Evolutionary conservation across 2,329 filamentous ascomycete species (phyloP).

Genomic region (Fusarium setosum): DNA sequence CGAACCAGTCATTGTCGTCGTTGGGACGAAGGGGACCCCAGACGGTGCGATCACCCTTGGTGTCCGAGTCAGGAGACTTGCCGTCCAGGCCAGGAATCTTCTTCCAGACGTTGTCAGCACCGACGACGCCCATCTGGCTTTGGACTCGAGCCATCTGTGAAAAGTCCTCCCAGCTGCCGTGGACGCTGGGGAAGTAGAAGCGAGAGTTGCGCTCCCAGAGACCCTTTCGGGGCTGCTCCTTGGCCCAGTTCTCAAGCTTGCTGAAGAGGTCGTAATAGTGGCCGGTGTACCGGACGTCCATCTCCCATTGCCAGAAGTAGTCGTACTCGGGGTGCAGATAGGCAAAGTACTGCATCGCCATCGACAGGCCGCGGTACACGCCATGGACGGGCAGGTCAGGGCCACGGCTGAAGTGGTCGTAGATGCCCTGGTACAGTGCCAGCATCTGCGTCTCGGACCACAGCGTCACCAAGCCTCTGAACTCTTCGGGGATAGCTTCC

Average conservation of each 20-base stretch:
- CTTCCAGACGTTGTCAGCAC: constrained; percentile 75
- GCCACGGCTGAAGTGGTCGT: constrained; percentile 76
- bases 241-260: constrained; percentile 76
- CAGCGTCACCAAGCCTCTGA: constrained; percentile 86
- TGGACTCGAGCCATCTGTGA: constrained; percentile 78
- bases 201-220: constrained; percentile 84
- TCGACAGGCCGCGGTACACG: constrained; percentile 90
- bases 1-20: constrained; percentile 76
- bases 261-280: constrained; percentile 84
- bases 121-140: constrained; percentile 75
- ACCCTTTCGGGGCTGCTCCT: constrained; percentile 79
- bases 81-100: constrained; percentile 56
- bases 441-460: constrained; percentile 97
- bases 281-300: constrained; percentile 90
- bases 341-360: constrained; percentile 95
- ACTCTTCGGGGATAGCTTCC: constrained; percentile 82
- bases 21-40: constrained; percentile 86
- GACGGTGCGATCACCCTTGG: constrained; percentile 64
- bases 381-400: constrained; percentile 84
- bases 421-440: constrained; percentile 87
- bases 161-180: constrained; percentile 85
- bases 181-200: constrained; percentile 81
- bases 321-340: constrained; percentile 90
- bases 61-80: constrained; percentile 49
- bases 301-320: constrained; percentile 95